Percentiles rank a stretch among this genome's conserved stretches.
These are phyloP conservation scores for Oxyria digyna DNA, from an alignment of 148 eudicot species.

Conservation along the genomic window DNA sequence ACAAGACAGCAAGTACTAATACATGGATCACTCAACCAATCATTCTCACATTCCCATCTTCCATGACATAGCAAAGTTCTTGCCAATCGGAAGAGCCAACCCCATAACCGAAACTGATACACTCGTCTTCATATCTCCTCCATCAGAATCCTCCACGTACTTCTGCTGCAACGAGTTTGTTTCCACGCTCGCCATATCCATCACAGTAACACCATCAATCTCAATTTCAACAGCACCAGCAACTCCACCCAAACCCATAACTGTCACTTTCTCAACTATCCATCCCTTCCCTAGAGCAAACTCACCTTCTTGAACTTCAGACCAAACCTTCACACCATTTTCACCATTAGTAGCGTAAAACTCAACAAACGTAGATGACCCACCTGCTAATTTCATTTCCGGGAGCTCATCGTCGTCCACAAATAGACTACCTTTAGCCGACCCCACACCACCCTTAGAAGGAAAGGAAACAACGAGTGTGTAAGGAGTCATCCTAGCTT, in stretches of 20 bases:
- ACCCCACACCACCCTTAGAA: constrained; percentile 35
- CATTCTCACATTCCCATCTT: constrained; percentile 37
- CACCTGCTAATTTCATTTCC: constrained; percentile 75
- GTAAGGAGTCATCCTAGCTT: constrained; percentile 83
- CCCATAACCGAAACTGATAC: constrained; percentile 72
- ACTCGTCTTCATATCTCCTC: constrained; percentile 30
- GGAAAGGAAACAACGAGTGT: constrained; percentile 74
- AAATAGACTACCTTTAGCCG: constrained; percentile 68
- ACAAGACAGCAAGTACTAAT: neutral
- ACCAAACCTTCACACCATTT: constrained; percentile 65
- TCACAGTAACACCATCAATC: constrained; percentile 33
- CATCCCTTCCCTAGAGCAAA: constrained; percentile 72
- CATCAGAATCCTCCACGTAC: constrained; percentile 17
- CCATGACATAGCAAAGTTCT: constrained; percentile 76
- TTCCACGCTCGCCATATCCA: constrained; percentile 24
- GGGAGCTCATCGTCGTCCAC: constrained; percentile 85
- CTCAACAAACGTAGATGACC: constrained; percentile 56
- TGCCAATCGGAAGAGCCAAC: constrained; percentile 63
- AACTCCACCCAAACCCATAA: constrained; percentile 50
- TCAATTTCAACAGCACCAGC: constrained; percentile 26
- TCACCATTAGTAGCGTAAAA: constrained; percentile 45
- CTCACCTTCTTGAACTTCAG: constrained; percentile 64
- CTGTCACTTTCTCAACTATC: constrained; percentile 55
- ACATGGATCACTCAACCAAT: constrained; percentile 5
- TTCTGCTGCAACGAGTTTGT: constrained; percentile 25